Evolutionary conservation across 148 eudicot genomes (phyloP), one percentile per base, ranked within the genome.

Genomic region (Arctostaphylos glauca): DNA sequence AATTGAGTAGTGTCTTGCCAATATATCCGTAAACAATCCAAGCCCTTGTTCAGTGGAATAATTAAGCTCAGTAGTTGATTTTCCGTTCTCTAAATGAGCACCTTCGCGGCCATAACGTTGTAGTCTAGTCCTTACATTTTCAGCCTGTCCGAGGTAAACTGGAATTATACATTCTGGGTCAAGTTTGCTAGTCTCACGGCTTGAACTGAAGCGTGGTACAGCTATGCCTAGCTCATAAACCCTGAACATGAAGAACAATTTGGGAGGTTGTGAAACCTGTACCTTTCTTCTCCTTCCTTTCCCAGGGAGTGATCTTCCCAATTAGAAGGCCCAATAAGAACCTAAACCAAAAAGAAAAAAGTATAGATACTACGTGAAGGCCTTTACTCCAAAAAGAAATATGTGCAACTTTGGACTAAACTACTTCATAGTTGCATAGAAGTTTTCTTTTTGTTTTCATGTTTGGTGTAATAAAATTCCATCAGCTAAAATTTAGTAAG

Each of bases 271-370:
- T 81, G 90, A 6, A 15, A 15, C 59, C 59, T 14, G 5, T 55
- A 96, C 83, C 91, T 91, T 82, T 91, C 94, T 1, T 90, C 92
- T 75, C 98, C 98, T 80, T 96, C 96, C 75, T 87, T 93, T 15
- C 92, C 86, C 67, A 74, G 56, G 73, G 59, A 19, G 15, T 6
- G 5, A 55, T 55, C 14, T 5, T 55, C 59, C 0, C 59, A 43
- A 16, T 3, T 25, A 25, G 12, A 12, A n/a, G 93, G 86, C 47
- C 99, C 99, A 38, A 94, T 91, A 52, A 96, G 86, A 74, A 93
- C 84, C 97, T 93, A 86, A 47, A 50, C 44, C 19, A 82, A 66
- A 47, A n/a, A 76, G 54, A 19, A 46, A 5, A 79, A 5, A 67
- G 56, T 72, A 0, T 6, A 77, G 2, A 56, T 66, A 9, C 66